Evolutionary conservation across 1,284 basidiomycete species (phyloP).

Genomic region (Spongiforma sp.): DNA sequence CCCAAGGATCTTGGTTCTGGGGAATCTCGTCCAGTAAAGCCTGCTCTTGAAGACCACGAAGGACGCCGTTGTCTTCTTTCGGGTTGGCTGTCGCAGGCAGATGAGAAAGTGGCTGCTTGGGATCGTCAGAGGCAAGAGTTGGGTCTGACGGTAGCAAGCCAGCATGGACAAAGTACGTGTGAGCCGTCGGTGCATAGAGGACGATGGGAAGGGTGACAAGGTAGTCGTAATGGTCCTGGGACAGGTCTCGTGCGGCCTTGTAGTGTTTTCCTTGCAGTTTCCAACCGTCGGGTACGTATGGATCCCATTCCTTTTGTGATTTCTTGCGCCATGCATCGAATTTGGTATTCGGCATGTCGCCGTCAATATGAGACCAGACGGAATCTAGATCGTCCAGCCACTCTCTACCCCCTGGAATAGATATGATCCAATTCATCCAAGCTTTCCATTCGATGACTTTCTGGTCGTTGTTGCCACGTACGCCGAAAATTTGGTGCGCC

Average conservation of each 20-base stretch:
- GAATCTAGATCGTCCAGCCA: slow-evolving; percentile 59
- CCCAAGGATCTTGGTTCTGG: slow-evolving; percentile 79
- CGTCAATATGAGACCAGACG: slow-evolving; percentile 40
- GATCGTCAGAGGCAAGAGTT: slow-evolving; percentile 48
- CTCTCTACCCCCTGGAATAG: slow-evolving; percentile 48
- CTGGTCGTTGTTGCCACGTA: slow-evolving; percentile 94
- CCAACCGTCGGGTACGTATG: slow-evolving; percentile 67
- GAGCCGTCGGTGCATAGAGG: slow-evolving; percentile 78
- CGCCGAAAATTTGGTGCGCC: slow-evolving; percentile 65
- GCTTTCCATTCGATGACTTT: slow-evolving; percentile 83
- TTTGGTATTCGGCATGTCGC: slow-evolving; percentile 41
- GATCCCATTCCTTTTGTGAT: slow-evolving; percentile 52
- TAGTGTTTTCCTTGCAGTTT: slow-evolving; percentile 79
- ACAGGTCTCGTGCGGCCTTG: slow-evolving; percentile 69
- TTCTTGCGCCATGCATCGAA: slow-evolving; percentile 28
- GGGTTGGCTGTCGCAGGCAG: slow-evolving; percentile 50
- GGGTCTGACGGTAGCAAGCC: slow-evolving; percentile 81
- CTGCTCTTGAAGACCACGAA: slow-evolving; percentile 60
- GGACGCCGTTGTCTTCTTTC: slow-evolving; percentile 26
- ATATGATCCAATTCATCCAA: slow-evolving; percentile 76
- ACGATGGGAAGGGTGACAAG: slow-evolving; percentile 72
- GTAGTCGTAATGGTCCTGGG: slow-evolving; percentile 66
- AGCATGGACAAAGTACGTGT: slow-evolving; percentile 83
- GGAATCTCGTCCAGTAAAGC: slow-evolving; percentile 66
- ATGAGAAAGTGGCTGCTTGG: slow-evolving; percentile 69